Evolutionary conservation across 2,329 filamentous ascomycete species (phyloP).

Genomic region (Phialocephala subalpina): DNA sequence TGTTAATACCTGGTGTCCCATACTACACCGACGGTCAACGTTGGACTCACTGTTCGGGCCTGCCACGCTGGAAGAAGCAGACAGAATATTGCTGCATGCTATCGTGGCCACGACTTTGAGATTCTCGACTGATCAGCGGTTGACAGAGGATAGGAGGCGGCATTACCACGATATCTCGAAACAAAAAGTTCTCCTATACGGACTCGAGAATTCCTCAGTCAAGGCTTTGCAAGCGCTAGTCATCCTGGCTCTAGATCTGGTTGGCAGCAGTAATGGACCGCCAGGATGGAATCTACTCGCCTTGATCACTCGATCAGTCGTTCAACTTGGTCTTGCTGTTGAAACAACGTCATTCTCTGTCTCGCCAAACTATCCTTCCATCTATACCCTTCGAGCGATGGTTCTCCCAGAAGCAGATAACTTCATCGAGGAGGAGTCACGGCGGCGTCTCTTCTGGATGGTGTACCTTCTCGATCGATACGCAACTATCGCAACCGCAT

Average conservation of each 20-base stretch:
- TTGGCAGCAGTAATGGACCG: constrained; percentile 87
- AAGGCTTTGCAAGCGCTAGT: constrained; percentile 88
- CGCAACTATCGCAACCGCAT: constrained; percentile 88
- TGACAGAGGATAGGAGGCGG: constrained; percentile 76
- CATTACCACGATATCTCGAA: constrained; percentile 85
- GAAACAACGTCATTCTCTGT: constrained; percentile 83
- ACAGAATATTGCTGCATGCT: constrained; percentile 83
- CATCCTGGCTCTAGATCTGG: constrained; percentile 84
- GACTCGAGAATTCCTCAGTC: constrained; percentile 88
- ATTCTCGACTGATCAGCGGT: constrained; percentile 79
- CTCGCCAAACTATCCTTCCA: constrained; percentile 81
- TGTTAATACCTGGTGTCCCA: constrained; percentile 86
- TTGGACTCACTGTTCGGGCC: constrained; percentile 84
- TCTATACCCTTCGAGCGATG: constrained; percentile 88
- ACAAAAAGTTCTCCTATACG: constrained; percentile 85
- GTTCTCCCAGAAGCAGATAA: constrained; percentile 83
- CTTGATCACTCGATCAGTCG: constrained; percentile 85
- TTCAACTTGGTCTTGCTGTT: constrained; percentile 85
- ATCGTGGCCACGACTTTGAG: constrained; percentile 89
- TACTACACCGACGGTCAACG: constrained; percentile 85
- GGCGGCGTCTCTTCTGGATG: constrained; percentile 91
- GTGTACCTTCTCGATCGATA: constrained; percentile 91
- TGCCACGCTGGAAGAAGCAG: constrained; percentile 78
- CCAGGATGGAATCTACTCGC: constrained; percentile 93
- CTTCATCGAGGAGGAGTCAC: constrained; percentile 89